These are phyloP conservation scores for Leccinum fibrillosum DNA, from an alignment of 768 basidiomycete species.

Conservation along the genomic window DNA sequence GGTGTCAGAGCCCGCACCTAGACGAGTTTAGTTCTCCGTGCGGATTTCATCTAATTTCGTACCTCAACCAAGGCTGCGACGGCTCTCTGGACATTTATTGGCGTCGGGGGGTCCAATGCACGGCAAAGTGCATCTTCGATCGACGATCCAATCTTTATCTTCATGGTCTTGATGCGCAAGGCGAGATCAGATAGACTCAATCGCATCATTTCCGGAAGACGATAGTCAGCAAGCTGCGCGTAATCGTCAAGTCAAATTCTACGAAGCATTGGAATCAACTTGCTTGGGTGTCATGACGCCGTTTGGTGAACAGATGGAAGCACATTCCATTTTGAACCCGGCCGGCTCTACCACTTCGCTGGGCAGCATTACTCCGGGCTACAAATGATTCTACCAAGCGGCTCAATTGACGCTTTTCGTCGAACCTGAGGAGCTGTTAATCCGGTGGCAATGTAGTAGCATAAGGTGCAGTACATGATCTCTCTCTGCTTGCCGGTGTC, in stretches of 20 bases:
- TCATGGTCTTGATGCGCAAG: conserved; percentile 91
- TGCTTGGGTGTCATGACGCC: conserved; percentile 77
- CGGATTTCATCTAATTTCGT: conserved; percentile 6
- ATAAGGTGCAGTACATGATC: conserved; percentile 59
- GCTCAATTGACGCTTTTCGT: conserved; percentile 96
- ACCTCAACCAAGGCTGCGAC: conserved; percentile 90
- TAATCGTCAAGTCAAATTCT: neutral
- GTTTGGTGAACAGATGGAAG: conserved; percentile 93
- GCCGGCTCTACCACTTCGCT: conserved; percentile 86
- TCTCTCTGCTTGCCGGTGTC: conserved; percentile 93
- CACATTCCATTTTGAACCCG: conserved; percentile 87
- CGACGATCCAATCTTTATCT: conserved; percentile 74
- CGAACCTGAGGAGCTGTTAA: conserved; percentile 54
- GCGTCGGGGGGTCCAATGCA: conserved; percentile 85
- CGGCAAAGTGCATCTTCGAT: conserved; percentile 88
- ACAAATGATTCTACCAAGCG: conserved; percentile 89
- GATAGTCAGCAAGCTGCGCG: conserved; percentile 78
- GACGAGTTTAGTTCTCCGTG: neutral
- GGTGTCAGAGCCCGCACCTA: conserved; percentile 84
- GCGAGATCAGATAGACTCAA: conserved; percentile 90
- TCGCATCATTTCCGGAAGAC: conserved; percentile 93
- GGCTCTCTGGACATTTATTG: conserved; percentile 87
- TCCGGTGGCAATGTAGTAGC: neutral
- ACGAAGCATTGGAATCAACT: conserved; percentile 7
- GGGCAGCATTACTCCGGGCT: conserved; percentile 87